Percentiles rank a stretch among this genome's conserved stretches.
phyloP scores from a whole-genome alignment of 371 early-diverging fungal genomes.

The Funneliformis caledonium region DNA sequence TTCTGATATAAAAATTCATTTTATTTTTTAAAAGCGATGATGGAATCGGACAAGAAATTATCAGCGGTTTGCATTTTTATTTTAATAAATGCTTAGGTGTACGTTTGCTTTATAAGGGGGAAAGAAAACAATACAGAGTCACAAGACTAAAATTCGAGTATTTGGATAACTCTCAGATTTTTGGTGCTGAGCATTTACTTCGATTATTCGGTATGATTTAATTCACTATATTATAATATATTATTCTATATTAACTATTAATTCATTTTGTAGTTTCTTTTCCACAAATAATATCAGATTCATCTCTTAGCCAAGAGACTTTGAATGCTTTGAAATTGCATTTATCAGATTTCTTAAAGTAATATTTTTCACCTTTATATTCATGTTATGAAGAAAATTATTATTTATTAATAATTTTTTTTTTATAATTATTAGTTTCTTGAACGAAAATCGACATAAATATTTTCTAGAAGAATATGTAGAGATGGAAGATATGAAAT shows the following conservation, averaged over 20 bases:
- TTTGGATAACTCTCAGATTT: constrained; percentile 78
- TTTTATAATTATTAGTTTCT: constrained; percentile 5
- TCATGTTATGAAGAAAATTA: not conserved
- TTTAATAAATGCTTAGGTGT: constrained; percentile 88
- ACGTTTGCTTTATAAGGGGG: constrained; percentile 86
- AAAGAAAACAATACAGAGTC: constrained; percentile 87
- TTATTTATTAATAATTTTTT: not conserved
- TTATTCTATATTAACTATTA: not conserved
- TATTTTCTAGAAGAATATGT: constrained; percentile 6
- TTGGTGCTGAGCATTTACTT: constrained; percentile 93
- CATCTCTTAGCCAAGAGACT: constrained; percentile 12
- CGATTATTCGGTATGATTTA: constrained; percentile 82
- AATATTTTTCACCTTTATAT: not conserved
- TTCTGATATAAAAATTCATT: not conserved
- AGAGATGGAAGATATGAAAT: not conserved
- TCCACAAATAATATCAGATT: constrained; percentile 10
- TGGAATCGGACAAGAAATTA: constrained; percentile 77
- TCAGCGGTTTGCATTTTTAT: constrained; percentile 80
- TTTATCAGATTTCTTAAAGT: constrained; percentile 38
- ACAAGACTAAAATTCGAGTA: constrained; percentile 55
- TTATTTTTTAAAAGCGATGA: constrained; percentile 54
- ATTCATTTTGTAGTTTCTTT: constrained; percentile 22
- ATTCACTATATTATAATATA: not conserved
- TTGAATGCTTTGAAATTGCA: constrained; percentile 12
- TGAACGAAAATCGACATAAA: constrained; percentile 26